Evolutionary conservation across 148 eudicot genomes (phyloP).

Genomic region (Rhododendron ovatum): DNA sequence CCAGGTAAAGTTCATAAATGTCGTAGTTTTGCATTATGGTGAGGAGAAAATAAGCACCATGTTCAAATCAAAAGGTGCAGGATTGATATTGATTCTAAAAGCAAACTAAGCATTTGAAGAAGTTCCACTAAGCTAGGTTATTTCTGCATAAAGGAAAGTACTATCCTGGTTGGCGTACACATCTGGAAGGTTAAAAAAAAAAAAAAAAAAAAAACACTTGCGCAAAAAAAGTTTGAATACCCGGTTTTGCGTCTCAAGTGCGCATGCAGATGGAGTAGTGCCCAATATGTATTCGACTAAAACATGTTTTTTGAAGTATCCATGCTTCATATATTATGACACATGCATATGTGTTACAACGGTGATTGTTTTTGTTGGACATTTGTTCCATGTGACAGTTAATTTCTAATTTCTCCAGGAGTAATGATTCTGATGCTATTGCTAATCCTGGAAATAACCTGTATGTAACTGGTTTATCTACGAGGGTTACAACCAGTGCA

Average conservation of each 20-base stretch:
- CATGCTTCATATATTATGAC: not conserved
- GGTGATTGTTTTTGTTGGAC: not conserved
- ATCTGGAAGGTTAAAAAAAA: not conserved
- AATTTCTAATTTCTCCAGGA: conserved; percentile 35
- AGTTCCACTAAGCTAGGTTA: not conserved
- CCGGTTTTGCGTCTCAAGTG: not conserved
- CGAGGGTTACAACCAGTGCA: conserved; percentile 52
- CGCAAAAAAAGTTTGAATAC: not conserved
- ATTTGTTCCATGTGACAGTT: conserved; percentile 1
- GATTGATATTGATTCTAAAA: not conserved
- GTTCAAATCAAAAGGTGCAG: not conserved
- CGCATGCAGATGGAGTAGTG: not conserved
- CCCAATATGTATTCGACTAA: not conserved
- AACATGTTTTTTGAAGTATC: not conserved
- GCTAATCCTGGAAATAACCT: conserved; percentile 64
- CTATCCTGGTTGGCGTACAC: not conserved
- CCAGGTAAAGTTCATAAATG: conserved; percentile 30
- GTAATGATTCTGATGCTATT: conserved; percentile 41
- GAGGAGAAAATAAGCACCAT: not conserved
- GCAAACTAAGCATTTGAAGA: not conserved
- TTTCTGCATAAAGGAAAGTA: not conserved
- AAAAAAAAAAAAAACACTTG: not conserved
- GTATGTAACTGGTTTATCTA: conserved; percentile 69
- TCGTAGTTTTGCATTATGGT: not conserved
- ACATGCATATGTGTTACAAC: not conserved